These are phyloP conservation scores for Neurospora discreta DNA, from an alignment of 495 filamentous ascomycete species.

Conservation along the genomic window DNA sequence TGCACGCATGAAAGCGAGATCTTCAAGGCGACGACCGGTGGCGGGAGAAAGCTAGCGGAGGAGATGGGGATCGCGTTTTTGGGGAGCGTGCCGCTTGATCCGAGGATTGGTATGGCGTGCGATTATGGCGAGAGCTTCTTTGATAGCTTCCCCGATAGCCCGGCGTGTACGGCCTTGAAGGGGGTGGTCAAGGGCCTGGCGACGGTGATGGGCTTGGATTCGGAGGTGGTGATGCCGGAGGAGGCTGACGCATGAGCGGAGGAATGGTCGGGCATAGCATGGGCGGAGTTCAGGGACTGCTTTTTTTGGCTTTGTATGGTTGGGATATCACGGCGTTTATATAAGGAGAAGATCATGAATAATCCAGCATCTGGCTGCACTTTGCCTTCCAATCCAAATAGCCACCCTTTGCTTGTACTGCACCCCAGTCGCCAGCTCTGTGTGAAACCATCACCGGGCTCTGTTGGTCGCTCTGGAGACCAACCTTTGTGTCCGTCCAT, in stretches of 20 bases:
- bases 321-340: neutral
- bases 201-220: slow-evolving; percentile 47
- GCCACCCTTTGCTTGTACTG: neutral
- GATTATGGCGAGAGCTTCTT: slow-evolving; percentile 98
- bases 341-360: slow-evolving; percentile 2
- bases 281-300: neutral
- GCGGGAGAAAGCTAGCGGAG: slow-evolving; percentile 63
- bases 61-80: slow-evolving; percentile 82
- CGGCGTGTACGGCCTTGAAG: slow-evolving; percentile 68
- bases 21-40: slow-evolving; percentile 85
- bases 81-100: slow-evolving; percentile 86
- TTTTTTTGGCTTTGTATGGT: neutral
- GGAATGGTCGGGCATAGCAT: neutral
- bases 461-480: neutral
- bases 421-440: neutral
- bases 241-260: slow-evolving; percentile 7
- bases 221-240: slow-evolving; percentile 25
- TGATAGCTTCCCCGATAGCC: slow-evolving; percentile 83
- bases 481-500: neutral
- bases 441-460: neutral
- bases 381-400: neutral
- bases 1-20: slow-evolving; percentile 76
- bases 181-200: slow-evolving; percentile 62
- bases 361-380: neutral
- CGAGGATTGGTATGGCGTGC: slow-evolving; percentile 87